These are phyloP conservation scores for Neofusicoccum sp. DNA, from an alignment of 2,329 filamentous ascomycete species.

Conservation along the genomic window DNA sequence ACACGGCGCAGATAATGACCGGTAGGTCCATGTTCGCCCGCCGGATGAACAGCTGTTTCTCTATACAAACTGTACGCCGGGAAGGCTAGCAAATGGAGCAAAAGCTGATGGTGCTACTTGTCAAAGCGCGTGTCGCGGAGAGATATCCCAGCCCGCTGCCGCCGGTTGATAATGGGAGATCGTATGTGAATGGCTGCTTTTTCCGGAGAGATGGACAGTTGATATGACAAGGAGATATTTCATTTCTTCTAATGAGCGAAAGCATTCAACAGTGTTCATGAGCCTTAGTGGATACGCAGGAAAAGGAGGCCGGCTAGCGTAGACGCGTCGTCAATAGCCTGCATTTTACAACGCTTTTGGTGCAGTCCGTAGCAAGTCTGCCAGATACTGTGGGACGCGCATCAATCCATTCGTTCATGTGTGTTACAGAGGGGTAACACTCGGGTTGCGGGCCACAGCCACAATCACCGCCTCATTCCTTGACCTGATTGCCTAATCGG, in stretches of 20 bases:
- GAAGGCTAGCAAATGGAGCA: neutral
- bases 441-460: neutral
- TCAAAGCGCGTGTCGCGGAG: conserved; percentile 5
- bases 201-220: conserved; percentile 21
- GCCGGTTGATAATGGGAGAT: conserved; percentile 15
- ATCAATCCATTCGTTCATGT: no score
- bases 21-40: conserved; percentile 8
- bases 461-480: neutral
- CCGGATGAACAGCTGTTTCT: conserved; percentile 8
- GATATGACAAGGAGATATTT: neutral
- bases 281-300: no score
- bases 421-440: neutral
- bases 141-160: conserved; percentile 15
- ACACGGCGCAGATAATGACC: conserved; percentile 16
- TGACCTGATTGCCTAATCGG: neutral
- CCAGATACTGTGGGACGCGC: no score
- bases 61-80: conserved; percentile 1
- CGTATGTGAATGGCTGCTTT: conserved; percentile 21
- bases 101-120: conserved; percentile 9
- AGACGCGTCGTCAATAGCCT: no score
- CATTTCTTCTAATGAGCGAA: no score
- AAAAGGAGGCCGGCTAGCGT: no score
- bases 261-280: no score
- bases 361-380: no score
- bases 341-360: no score